Evolutionary conservation across 2,329 filamentous ascomycete genomes (phyloP), one percentile per base, ranked within the genome.

Genomic region (Pleoardoris graminearum): DNA sequence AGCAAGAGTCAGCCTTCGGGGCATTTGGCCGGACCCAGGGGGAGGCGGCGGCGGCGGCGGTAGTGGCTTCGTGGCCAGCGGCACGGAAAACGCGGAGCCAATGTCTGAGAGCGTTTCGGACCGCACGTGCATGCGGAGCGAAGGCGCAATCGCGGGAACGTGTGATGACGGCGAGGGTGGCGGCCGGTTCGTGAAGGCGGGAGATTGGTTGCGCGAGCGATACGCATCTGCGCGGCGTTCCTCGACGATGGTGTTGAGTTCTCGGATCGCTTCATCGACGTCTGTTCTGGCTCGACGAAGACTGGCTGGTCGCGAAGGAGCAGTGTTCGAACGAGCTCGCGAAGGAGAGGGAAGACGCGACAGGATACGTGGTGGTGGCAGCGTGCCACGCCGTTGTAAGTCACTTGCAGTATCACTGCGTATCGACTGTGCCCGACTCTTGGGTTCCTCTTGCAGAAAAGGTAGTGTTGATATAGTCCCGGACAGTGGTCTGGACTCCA

Each of bases 221-320:
- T 69, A 70, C 7, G 69, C 67, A 42, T 73, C 74, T 23, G 71
- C 72, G n/a, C 76, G 66, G 14, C 72, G 72, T 58, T 79, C 76
- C 59, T 79, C 76, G 43, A 79, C 73, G 46, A 79, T 79, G 19
- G 75, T 78, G 63, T 80, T 79, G 50, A 79, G 71, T 60, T 79
- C 77, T 3, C 75, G 69, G 47, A 79, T 76, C 12, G 76, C 77
- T 30, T 74, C 71, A 29, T 80, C 77, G 7, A 79, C 65, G 41
- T 76, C 74, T 17, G 63, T 67, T 35, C 60, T 72, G 36, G 59
- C 62, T 52, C 72, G 70, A 11, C 75, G 72, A 5, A 75, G 60
- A 21, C 73, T 74, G 8, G 61, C 63, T 11, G 69, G 68, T 27
- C 73, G 70, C 22, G 65, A 65, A 12, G 60, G 68, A 29, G 68